Evolutionary conservation across 1,284 basidiomycete genomes (phyloP), one percentile per base, ranked within the genome.

Genomic region (Sanghuangporus baumii): DNA sequence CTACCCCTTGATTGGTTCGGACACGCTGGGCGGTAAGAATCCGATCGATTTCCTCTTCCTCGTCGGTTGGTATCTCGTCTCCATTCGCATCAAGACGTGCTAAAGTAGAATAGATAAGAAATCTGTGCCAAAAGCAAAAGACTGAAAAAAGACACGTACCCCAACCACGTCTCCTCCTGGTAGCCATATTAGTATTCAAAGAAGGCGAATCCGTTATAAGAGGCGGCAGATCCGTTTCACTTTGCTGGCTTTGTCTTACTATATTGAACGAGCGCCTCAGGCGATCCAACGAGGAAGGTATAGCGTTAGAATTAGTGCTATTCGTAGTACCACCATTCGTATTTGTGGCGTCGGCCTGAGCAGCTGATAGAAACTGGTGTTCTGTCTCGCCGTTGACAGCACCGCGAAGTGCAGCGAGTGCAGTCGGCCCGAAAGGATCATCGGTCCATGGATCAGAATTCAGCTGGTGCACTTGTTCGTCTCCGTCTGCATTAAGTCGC

Each of bases 81-180:
- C 83, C 83, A 67, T 86, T 81, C 6, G 78, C 71, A 71, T 85
- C 80, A 41, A 86, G 75, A 57, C 81, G 79, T 40, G 81, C 84
- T 85, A 65, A 23, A 57, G 48, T 1, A 40, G 55, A 47, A 20
- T 50, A 55, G 58, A 67, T 65, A 26, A 61, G 51, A 26, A 52
- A 41, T 47, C 47, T 47, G n/a, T 63, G 20, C 14, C n/a, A 59
- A 43, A 31, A 31, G 43, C 16, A 43, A 16, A 18, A 66, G 48
- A 37, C 52, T 56, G 46, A 57, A 57, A 23, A 23, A 34, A 8
- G 20, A 34, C 14, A 71, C 80, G 67, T 69, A 84, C 83, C 80
- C 83, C 82, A 84, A 57, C 79, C 81, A 66, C 81, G 77, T 69
- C 80, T 73, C 34, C 76, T 63, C 69, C 55, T 34, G 16, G 58